A percentile compares a stretch with the other conserved stretches of the same genome.
These are phyloP conservation scores for Nemania diffusa DNA, from an alignment of 2,329 filamentous ascomycete genomes.

Conservation along the genomic window DNA sequence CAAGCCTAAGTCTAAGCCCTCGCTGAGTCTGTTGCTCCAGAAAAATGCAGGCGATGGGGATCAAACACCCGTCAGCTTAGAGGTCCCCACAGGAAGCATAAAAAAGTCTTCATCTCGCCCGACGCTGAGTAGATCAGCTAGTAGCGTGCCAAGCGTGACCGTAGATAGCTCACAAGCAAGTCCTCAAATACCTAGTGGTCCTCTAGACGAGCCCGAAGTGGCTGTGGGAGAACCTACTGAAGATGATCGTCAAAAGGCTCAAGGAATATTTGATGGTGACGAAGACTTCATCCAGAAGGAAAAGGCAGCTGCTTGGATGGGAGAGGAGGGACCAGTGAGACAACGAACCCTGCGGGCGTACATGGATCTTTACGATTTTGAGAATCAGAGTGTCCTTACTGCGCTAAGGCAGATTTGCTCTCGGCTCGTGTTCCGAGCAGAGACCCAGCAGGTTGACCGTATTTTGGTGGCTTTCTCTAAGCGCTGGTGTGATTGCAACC, in stretches of 20 bases:
- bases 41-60: slow-evolving; percentile 37
- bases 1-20: slow-evolving; percentile 30
- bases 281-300: slow-evolving; percentile 83
- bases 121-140: slow-evolving; percentile 58
- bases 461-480: slow-evolving; percentile 90
- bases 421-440: slow-evolving; percentile 83
- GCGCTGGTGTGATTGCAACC: slow-evolving; percentile 94
- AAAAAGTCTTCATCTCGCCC: slow-evolving; percentile 54
- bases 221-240: slow-evolving; percentile 68
- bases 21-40: slow-evolving; percentile 40
- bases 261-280: slow-evolving; percentile 84
- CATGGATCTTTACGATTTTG: slow-evolving; percentile 92
- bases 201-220: slow-evolving; percentile 68
- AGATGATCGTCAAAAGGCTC: slow-evolving; percentile 80
- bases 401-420: slow-evolving; percentile 84
- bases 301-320: slow-evolving; percentile 88
- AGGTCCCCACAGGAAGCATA: slow-evolving; percentile 53
- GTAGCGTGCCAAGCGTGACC: slow-evolving; percentile 38
- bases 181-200: slow-evolving; percentile 61
- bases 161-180: slow-evolving; percentile 45
- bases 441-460: slow-evolving; percentile 96
- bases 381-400: slow-evolving; percentile 79
- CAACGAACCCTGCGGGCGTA: slow-evolving; percentile 76
- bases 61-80: slow-evolving; percentile 40
- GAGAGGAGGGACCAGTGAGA: slow-evolving; percentile 73